Conservation (phyloP, 441 rosid species). For the Melastoma candidum region DNA sequence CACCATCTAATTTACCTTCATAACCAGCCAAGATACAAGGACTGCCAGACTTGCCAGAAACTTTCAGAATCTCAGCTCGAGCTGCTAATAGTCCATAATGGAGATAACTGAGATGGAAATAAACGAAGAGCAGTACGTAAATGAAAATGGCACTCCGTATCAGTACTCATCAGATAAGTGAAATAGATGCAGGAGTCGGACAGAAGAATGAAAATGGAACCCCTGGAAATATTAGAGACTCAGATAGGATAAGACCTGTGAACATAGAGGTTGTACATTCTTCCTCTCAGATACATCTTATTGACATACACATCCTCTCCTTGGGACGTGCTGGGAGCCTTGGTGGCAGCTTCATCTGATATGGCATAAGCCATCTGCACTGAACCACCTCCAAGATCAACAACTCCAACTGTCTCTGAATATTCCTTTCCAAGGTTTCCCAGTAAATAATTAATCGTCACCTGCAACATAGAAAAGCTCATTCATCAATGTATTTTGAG, state of each 20-base stretch:
- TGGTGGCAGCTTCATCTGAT: conserved; percentile 67
- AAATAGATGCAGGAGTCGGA: no score
- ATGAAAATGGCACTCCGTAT: no score
- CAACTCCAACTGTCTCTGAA: conserved; percentile 84
- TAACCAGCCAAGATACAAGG: conserved; percentile 76
- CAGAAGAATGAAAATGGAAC: not conserved
- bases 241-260: conserved; percentile 53
- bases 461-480: conserved; percentile 34
- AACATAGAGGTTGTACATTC: conserved; percentile 82
- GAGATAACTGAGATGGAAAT: conserved; percentile 58
- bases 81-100: conserved; percentile 92
- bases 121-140: not conserved
- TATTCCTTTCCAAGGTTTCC: conserved; percentile 68
- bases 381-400: conserved; percentile 99
- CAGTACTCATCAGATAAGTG: no score
- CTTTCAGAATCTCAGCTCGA: conserved; percentile 80
- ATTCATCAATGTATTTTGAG: not conserved
- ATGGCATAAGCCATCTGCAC: conserved; percentile 99
- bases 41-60: conserved; percentile 50
- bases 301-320: conserved; percentile 81
- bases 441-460: conserved; percentile 81
- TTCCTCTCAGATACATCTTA: conserved; percentile 75
- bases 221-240: conserved; percentile 5
- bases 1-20: conserved; percentile 41
- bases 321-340: conserved; percentile 48